Evolutionary conservation across 2,329 filamentous ascomycete species (phyloP).

Genomic region (Dothideomycetes sp.): DNA sequence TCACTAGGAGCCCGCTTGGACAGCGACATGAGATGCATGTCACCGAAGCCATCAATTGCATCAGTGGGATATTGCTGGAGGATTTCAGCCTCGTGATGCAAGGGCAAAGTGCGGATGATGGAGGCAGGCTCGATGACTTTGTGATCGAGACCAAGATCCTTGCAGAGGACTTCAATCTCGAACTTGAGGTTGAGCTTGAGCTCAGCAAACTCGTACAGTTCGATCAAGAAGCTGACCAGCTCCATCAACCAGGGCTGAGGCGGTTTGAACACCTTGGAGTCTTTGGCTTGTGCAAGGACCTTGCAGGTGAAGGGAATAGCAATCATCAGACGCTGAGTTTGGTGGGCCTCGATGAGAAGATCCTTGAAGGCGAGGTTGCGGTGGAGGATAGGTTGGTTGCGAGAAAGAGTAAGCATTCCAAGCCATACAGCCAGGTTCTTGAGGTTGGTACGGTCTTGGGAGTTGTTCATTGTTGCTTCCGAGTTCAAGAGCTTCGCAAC

Average conservation of each 20-base stretch:
- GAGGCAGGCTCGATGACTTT: conserved; percentile 82
- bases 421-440: conserved; percentile 95
- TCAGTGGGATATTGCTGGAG: conserved; percentile 33
- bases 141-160: conserved; percentile 82
- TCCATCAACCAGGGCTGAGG: conserved; percentile 99
- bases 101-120: conserved; percentile 53
- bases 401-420: conserved; percentile 81
- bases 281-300: conserved; percentile 73
- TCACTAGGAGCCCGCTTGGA: conserved; percentile 53
- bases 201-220: conserved; percentile 87
- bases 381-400: conserved; percentile 91
- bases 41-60: conserved; percentile 67
- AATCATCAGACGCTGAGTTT: conserved; percentile 81
- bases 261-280: conserved; percentile 81
- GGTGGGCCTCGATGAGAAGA: conserved; percentile 83
- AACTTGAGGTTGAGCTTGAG: conserved; percentile 96
- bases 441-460: conserved; percentile 74
- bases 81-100: conserved; percentile 20
- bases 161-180: conserved; percentile 95
- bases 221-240: conserved; percentile 80
- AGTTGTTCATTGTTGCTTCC: conserved; percentile 73
- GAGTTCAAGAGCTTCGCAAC: conserved; percentile 82
- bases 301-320: conserved; percentile 98
- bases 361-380: conserved; percentile 97
- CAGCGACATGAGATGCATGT: conserved; percentile 62